Conservation (phyloP, 139 green algal species). For the Gonium pectorale region DNA sequence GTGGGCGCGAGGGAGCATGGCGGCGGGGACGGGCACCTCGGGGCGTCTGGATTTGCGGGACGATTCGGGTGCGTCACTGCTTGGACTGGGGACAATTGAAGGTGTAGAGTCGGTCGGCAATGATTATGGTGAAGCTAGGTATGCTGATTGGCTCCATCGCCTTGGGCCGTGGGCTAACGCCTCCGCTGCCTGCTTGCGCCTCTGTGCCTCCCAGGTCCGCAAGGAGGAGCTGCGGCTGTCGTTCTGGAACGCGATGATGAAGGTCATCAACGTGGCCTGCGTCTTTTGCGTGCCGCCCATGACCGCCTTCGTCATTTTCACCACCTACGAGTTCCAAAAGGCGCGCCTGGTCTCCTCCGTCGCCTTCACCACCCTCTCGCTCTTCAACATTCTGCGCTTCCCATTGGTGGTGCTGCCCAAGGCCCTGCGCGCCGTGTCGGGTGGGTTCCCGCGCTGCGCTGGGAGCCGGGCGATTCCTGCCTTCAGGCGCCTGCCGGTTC, state of each 20-base stretch:
- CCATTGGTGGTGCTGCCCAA: conserved; percentile 83
- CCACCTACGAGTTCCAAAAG: conserved; percentile 64
- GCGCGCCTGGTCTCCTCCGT: conserved; percentile 49
- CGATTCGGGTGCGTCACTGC: too few species aligned
- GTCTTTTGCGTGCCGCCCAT: conserved; percentile 68
- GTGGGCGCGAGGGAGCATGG: not conserved
- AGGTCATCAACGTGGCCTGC: conserved; percentile 72
- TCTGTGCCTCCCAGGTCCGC: conserved; percentile 51
- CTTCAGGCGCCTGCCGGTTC: too few species aligned
- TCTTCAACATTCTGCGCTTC: conserved; percentile 88
- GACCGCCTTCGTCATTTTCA: conserved; percentile 68
- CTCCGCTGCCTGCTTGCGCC: too few species aligned
- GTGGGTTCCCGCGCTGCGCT: too few species aligned
- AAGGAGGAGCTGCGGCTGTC: conserved; percentile 51
- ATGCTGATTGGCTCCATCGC: too few species aligned
- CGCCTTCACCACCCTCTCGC: conserved; percentile 80
- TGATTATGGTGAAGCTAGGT: too few species aligned
- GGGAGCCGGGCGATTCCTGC: too few species aligned
- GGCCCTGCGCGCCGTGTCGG: conserved; percentile 68
- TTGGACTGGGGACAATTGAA: too few species aligned
- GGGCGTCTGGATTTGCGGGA: too few species aligned
- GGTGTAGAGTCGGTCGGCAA: too few species aligned
- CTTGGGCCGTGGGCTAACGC: too few species aligned
- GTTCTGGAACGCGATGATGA: conserved; percentile 65
- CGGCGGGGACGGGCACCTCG: too few species aligned